These are phyloP conservation scores for Fusarium guadeloupense DNA, from an alignment of 2,329 filamentous ascomycete genomes.

Conservation along the genomic window DNA sequence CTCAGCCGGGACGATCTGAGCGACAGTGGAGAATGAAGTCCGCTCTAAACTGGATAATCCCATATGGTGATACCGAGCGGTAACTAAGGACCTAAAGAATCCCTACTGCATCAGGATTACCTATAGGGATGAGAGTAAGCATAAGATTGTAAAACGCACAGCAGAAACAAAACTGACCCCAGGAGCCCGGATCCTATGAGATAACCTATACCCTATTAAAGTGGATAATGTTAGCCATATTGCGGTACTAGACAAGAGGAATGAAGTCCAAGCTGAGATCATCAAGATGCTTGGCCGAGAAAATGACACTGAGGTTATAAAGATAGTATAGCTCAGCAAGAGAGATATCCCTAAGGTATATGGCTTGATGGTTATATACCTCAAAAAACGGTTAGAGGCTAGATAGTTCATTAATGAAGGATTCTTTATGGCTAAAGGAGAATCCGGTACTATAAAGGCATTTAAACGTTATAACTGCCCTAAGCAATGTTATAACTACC, in stretches of 20 bases:
- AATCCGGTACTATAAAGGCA: not conserved
- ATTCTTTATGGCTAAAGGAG: not conserved
- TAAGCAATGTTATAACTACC: not conserved
- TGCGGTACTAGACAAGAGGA: not conserved
- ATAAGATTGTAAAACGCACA: no score
- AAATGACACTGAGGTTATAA: not conserved
- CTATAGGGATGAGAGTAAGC: no score
- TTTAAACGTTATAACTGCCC: not conserved
- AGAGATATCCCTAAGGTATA: not conserved
- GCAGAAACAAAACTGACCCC: no score
- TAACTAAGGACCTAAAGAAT: no score
- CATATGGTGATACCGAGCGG: no score
- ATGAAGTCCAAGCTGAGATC: not conserved
- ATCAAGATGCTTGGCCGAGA: not conserved
- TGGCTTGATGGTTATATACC: not conserved
- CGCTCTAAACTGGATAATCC: no score
- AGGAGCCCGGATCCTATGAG: not conserved
- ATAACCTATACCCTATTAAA: not conserved
- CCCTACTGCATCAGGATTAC: no score
- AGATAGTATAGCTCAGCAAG: not conserved
- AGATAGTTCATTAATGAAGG: not conserved
- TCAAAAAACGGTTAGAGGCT: not conserved
- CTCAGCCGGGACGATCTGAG: no score
- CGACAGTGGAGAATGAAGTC: no score
- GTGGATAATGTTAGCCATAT: not conserved